Conservation (phyloP, 352 stramenopile genomes). For the Blastocystis sp. region DNA sequence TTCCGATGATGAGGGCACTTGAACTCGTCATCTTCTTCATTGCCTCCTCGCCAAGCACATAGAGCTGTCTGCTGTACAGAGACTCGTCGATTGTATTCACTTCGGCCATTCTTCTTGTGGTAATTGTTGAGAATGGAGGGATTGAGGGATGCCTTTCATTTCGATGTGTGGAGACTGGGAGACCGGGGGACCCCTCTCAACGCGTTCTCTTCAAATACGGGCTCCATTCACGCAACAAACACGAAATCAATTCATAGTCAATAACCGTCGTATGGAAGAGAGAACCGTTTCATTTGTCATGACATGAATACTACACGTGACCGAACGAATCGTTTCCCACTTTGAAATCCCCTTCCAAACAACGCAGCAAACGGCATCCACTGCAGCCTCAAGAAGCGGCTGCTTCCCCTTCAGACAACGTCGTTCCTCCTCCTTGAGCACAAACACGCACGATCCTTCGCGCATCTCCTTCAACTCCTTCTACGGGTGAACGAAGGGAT, state of each 20-base stretch:
- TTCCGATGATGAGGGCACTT: constrained; percentile 91
- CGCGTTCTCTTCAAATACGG: too few relatives aligned
- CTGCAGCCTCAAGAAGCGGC: neutral
- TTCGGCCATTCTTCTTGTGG: neutral
- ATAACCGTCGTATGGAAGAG: neutral
- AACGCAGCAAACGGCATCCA: neutral
- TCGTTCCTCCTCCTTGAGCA: neutral
- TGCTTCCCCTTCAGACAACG: neutral
- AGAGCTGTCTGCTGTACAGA: constrained; percentile 92
- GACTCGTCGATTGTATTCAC: constrained; percentile 76
- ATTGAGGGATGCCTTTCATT: too few relatives aligned
- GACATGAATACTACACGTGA: constrained; percentile 14
- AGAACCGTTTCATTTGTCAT: constrained; percentile 1
- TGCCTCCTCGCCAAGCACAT: constrained; percentile 98
- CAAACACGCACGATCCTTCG: constrained; percentile 6
- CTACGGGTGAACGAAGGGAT: neutral
- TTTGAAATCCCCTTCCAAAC: constrained; percentile 11
- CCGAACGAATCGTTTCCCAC: neutral
- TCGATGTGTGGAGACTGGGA: too few relatives aligned
- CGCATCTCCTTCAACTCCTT: neutral
- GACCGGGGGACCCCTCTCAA: too few relatives aligned
- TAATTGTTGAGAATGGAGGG: too few relatives aligned
- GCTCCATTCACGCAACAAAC: constrained; percentile 63
- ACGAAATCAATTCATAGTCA: neutral
- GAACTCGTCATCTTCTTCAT: constrained; percentile 92